Conservation (phyloP, 2,329 filamentous ascomycete genomes). For the Nannizziopsis arthrosporioides region DNA sequence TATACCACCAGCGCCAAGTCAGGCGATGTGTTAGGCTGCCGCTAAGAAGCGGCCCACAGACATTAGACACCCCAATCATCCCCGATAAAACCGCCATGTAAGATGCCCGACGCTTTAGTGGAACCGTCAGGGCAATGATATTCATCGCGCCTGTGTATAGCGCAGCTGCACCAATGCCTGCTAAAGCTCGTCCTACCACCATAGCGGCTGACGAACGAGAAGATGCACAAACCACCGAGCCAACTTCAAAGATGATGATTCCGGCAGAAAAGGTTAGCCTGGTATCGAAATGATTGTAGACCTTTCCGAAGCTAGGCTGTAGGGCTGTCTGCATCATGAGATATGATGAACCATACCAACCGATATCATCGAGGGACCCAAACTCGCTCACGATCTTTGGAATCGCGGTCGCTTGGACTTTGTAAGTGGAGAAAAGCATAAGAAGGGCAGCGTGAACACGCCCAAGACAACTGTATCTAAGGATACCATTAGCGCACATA, state of each 20-base stretch:
- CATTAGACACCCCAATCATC: constrained; percentile 13
- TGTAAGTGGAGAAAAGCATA: background rate
- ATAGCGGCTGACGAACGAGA: constrained; percentile 1
- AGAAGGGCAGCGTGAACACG: background rate
- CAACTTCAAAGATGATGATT: constrained; percentile 22
- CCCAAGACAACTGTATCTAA: constrained; percentile 8
- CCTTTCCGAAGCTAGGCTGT: constrained; percentile 26
- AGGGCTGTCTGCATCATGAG: constrained; percentile 21
- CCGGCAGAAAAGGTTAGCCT: constrained; percentile 25
- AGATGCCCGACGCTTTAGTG: constrained; percentile 10
- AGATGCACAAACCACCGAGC: constrained; percentile 18
- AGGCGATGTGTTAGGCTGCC: constrained; percentile 12
- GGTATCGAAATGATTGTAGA: constrained; percentile 33
- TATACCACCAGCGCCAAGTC: constrained; percentile 15
- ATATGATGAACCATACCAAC: constrained; percentile 28
- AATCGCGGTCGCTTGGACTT: constrained; percentile 21
- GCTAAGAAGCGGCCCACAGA: constrained; percentile 13
- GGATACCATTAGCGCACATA: constrained; percentile 6
- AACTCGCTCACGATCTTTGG: constrained; percentile 28
- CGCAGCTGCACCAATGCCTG: constrained; percentile 30
- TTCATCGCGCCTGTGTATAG: constrained; percentile 29
- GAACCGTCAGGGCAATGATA: constrained; percentile 10
- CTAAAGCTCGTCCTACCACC: constrained; percentile 25
- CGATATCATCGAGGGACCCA: constrained; percentile 25
- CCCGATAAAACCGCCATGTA: constrained; percentile 12